phyloP scores from a whole-genome alignment of 371 early-diverging fungal species.

The Vairimorpha necatrix region DNA sequence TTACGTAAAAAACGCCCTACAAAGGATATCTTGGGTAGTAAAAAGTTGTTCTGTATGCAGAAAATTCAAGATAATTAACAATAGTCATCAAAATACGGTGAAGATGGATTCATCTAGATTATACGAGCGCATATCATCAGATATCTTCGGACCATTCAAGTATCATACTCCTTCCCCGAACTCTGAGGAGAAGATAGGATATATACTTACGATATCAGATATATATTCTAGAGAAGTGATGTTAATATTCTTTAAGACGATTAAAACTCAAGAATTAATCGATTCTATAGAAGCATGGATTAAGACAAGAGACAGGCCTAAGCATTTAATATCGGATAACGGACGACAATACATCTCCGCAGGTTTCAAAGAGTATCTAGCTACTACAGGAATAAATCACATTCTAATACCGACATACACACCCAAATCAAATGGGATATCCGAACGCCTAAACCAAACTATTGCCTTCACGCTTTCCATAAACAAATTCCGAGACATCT shows the following conservation, averaged over 20 bases:
- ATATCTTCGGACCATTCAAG: conserved; percentile 4
- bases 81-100: neutral
- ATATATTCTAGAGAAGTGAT: neutral
- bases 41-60: neutral
- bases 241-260: neutral
- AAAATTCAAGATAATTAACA: neutral
- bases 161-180: too few relatives aligned
- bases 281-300: neutral
- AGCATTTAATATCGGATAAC: conserved; percentile 23
- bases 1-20: neutral
- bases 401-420: neutral
- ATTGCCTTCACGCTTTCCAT: too few relatives aligned
- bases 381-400: neutral
- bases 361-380: conserved; percentile 1
- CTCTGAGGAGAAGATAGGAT: neutral
- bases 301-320: neutral
- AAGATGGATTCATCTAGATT: neutral
- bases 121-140: neutral
- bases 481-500: too few relatives aligned
- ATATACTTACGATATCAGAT: conserved; percentile 6
- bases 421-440: neutral
- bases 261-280: neutral
- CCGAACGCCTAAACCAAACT: conserved; percentile 7
- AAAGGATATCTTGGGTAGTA: neutral
- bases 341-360: conserved; percentile 32